Base-by-base conservation (phyloP, 2,329 filamentous ascomycete species). In the Pseudogymnoascus sp. region DNA sequence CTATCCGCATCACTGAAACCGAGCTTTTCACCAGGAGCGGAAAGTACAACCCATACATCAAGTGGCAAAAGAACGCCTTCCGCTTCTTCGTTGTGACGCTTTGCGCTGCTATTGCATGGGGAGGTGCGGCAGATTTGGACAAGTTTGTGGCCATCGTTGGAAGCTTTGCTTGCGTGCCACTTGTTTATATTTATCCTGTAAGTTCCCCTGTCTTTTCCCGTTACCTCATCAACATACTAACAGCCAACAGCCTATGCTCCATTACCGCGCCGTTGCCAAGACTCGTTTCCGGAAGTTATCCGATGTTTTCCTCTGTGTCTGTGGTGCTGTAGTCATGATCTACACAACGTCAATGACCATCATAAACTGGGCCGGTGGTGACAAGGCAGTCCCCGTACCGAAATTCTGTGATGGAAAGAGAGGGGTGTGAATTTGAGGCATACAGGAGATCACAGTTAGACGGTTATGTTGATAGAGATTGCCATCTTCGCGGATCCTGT, bases 61-160 rank as follows among this genome's bases (percentile, higher is more conserved):
- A 99, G 80, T 99, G 95, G 95, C 90, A 97, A 82, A 99, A 99
- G 86, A 99, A 99, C 70, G 80, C 89, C 35, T 99, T 96, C 80
- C 88, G 95, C 62, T 99, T 97, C 81, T 87, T 93, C 72, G 86
- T 97, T 66, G 95, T 97, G 61, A 84, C 90, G 71, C 76, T 95
- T 24, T 97, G 95, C 72, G 90, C 93, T 0, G 77, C 86, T 64
- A 89, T 99, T 68, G 93, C 93, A 1, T 99, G 92, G 91, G 86
- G 88, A 50, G 95, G 95, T 66, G 93, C 95, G 2, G 90, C 91
- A 68, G 88, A 97, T 76, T 79, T 99, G 62, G 95, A 99, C 79
- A 97, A 97, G 76, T 99, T 99, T 74, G 96, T 99, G 33, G 89
- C 92, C 21, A 82, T 99, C 40, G 93, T 99, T 19, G 95, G 95